Evolutionary conservation across 2,329 filamentous ascomycete species (phyloP), one percentile per base, ranked within the genome.

Genomic region (Fusarium citri): DNA sequence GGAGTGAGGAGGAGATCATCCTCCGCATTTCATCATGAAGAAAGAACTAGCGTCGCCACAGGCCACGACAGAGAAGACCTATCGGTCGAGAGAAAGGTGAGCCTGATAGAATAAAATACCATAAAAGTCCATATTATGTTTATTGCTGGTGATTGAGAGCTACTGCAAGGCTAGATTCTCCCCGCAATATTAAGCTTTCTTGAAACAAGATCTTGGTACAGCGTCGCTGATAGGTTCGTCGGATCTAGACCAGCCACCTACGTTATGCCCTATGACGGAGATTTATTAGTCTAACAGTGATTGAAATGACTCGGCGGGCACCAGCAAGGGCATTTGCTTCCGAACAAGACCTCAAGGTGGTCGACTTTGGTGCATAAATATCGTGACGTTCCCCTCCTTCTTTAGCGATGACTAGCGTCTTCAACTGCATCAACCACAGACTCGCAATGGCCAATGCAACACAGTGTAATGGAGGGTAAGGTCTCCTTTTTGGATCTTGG

Each of bases 381-480:
- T 34, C n/a, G 4, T 20, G 15, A 50, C 14, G n/a, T 26, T 7
- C 28, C 41, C 56, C 31, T 28, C 31, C 6, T 10, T 8, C 5
- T 22, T 15, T 14, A n/a, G 30, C 25, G 23, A 30, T 28, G 41
- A 9, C 22, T 47, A 22, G 18, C 7, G n/a, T 1, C 16, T 18
- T 46, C 26, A 45, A 34, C 16, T 30, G 18, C 23, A 14, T n/a
- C n/a, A n/a, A 14, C 26, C 22, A 49, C 56, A 40, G 16, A 15
- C 22, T 20, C 23, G 23, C 23, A 42, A 53, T 22, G 14, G 14
- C 23, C 31, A 26, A 54, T 66, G 61, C 47, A 60, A 66, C 61
- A 59, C 61, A 65, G 20, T 43, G 47, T 37, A 65, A 46, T 31
- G 4, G 15, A 40, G 12, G 30, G 20, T 25, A 6, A 18, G 8